Percentiles rank a stretch among this genome's conserved stretches.
phyloP scores from a whole-genome alignment of 2,329 filamentous ascomycete genomes.

The Beauveria asiatica region DNA sequence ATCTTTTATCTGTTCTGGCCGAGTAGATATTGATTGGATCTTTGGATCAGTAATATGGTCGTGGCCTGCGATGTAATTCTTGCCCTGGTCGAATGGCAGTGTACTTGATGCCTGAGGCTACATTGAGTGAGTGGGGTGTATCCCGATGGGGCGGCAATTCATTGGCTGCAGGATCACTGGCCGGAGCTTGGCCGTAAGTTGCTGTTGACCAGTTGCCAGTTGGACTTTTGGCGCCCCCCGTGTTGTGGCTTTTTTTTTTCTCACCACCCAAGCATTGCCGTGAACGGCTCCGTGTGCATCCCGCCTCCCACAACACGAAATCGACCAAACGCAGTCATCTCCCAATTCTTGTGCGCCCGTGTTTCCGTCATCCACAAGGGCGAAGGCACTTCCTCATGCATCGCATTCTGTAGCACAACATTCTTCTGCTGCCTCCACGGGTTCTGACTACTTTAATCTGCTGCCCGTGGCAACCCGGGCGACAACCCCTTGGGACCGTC shows the following conservation, averaged over 20 bases:
- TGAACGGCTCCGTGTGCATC: slow-evolving; percentile 1
- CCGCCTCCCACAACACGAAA: slow-evolving; percentile 8
- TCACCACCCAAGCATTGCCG: not conserved
- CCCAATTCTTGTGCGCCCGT: not conserved
- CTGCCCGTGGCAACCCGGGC: not conserved
- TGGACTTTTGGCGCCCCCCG: not conserved
- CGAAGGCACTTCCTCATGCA: not conserved
- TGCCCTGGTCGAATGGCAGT: too few species aligned
- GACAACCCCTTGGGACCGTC: not conserved
- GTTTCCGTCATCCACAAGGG: slow-evolving; percentile 1
- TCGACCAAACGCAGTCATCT: not conserved
- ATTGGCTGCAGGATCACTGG: not conserved
- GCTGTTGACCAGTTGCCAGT: not conserved
- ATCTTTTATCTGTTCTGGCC: too few species aligned
- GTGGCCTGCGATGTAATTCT: too few species aligned
- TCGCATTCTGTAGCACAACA: slow-evolving; percentile 4
- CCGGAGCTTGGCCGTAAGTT: not conserved
- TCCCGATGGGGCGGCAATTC: not conserved
- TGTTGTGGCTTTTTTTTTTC: slow-evolving; percentile 9
- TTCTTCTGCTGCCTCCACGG: not conserved
- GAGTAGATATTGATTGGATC: too few species aligned
- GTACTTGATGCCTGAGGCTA: not conserved
- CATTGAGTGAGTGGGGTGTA: not conserved
- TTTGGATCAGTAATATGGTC: too few species aligned
- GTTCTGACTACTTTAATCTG: not conserved